Conservation (phyloP, 352 stramenopile genomes). For the Phytophthora syringae region DNA sequence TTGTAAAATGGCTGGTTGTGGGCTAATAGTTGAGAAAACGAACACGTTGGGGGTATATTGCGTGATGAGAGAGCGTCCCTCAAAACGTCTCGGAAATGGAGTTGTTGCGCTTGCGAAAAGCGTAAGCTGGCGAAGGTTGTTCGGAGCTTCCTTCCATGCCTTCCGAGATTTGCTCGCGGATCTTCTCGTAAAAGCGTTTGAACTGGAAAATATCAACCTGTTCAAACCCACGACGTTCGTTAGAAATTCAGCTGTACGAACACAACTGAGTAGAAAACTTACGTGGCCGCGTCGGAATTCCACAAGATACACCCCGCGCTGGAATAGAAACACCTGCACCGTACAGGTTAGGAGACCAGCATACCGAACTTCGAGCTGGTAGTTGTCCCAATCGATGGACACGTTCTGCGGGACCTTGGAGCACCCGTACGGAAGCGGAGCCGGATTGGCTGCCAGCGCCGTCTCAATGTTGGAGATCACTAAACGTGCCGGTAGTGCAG, state of each 20-base stretch:
- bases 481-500: conserved; percentile 61
- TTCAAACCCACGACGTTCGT: conserved; percentile 9
- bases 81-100: conserved; percentile 53
- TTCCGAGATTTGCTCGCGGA: conserved; percentile 68
- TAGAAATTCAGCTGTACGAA: neutral
- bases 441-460: conserved; percentile 51
- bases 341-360: conserved; percentile 70
- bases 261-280: conserved; percentile 13
- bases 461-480: conserved; percentile 74
- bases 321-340: conserved; percentile 84
- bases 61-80: conserved; percentile 21
- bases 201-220: conserved; percentile 90
- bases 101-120: conserved; percentile 77
- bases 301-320: conserved; percentile 81
- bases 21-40: conserved; percentile 14
- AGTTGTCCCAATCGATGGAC: conserved; percentile 73
- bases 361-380: conserved; percentile 76
- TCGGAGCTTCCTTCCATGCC: conserved; percentile 41
- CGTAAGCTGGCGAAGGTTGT: conserved; percentile 23
- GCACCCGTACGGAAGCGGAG: conserved; percentile 53
- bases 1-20: neutral
- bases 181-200: conserved; percentile 88
- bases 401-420: conserved; percentile 57
- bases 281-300: conserved; percentile 83
- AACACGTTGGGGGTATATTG: conserved; percentile 17